Evolutionary conservation across 257 asterid species (phyloP).

Genomic region (Datura wrightii): DNA sequence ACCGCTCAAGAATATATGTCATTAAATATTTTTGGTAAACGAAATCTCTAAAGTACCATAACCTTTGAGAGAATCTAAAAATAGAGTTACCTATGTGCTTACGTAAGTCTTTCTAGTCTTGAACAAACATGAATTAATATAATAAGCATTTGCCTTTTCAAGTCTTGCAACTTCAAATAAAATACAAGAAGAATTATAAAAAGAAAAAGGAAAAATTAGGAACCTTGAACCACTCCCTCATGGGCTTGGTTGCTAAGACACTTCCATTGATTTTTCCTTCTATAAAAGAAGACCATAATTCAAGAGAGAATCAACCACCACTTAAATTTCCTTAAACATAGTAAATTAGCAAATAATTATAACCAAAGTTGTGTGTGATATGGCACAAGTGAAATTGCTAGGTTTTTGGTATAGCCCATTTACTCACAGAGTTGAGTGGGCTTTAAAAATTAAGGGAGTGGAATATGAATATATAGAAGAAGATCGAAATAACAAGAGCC

Average conservation of each 20-base stretch:
- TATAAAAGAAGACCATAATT: background rate
- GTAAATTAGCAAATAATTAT: background rate
- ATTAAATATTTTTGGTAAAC: too few species aligned
- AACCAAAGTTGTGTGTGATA: background rate
- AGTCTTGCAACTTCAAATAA: background rate
- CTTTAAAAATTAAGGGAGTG: background rate
- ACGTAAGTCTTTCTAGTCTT: background rate
- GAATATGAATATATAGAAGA: background rate
- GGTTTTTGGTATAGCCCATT: background rate
- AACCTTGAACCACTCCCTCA: background rate
- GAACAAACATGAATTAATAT: background rate
- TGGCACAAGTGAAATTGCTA: slow-evolving; percentile 8
- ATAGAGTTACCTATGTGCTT: slow-evolving; percentile 2
- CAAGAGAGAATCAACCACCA: background rate
- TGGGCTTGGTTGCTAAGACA: background rate
- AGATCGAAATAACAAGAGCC: background rate
- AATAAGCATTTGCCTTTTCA: background rate
- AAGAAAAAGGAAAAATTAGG: background rate
- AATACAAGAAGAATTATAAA: background rate
- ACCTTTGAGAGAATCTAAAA: background rate
- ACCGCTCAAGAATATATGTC: too few species aligned
- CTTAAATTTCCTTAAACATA: background rate
- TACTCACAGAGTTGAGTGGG: slow-evolving; percentile 24
- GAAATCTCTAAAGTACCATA: too few species aligned
- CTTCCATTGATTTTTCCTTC: background rate